A percentile compares a stretch with the other conserved stretches of the same genome.
phyloP scores from a whole-genome alignment of 1,139 yeast genomes.

The Scheffersomyces segobiensis region DNA sequence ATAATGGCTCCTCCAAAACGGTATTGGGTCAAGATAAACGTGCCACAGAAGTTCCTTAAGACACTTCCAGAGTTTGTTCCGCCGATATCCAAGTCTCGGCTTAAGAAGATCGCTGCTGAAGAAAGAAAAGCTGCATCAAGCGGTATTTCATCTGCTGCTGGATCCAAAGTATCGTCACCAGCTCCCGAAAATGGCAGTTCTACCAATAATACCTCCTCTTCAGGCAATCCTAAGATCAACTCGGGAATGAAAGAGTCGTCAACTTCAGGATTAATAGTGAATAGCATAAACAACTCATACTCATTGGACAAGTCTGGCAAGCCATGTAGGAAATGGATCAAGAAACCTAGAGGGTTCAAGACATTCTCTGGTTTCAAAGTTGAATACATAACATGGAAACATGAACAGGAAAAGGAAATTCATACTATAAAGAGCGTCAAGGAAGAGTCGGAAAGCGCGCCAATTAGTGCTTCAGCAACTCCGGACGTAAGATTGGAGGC shows the following conservation, averaged over 20 bases:
- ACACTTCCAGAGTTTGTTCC: conserved; percentile 38
- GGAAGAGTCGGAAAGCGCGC: conserved; percentile 5
- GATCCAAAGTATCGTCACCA: conserved; percentile 24
- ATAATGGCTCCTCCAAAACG: conserved; percentile 35
- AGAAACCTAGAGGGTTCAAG: conserved; percentile 46
- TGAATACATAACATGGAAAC: conserved; percentile 42
- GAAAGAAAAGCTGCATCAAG: conserved; percentile 19
- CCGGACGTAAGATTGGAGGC: conserved; percentile 9
- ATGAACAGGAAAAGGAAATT: conserved; percentile 7
- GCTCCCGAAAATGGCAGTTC: conserved; percentile 17
- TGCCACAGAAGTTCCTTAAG: conserved; percentile 29
- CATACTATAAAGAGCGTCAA: conserved; percentile 3
- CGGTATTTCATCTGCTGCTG: conserved; percentile 12
- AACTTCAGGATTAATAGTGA: conserved; percentile 46
- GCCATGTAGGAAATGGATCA: conserved; percentile 53
- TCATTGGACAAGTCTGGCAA: conserved; percentile 51
- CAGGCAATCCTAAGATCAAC: conserved; percentile 33
- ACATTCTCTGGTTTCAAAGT: conserved; percentile 60
- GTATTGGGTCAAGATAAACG: conserved; percentile 34
- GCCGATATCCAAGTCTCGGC: conserved; percentile 31
- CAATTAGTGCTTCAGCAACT: conserved; percentile 3
- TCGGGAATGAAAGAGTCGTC: conserved; percentile 44
- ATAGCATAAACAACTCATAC: conserved; percentile 27
- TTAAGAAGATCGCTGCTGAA: conserved; percentile 30
- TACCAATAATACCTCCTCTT: conserved; percentile 11